These are phyloP conservation scores for Arthrobotrys musiformis DNA, from an alignment of 2,329 filamentous ascomycete species.

Conservation along the genomic window DNA sequence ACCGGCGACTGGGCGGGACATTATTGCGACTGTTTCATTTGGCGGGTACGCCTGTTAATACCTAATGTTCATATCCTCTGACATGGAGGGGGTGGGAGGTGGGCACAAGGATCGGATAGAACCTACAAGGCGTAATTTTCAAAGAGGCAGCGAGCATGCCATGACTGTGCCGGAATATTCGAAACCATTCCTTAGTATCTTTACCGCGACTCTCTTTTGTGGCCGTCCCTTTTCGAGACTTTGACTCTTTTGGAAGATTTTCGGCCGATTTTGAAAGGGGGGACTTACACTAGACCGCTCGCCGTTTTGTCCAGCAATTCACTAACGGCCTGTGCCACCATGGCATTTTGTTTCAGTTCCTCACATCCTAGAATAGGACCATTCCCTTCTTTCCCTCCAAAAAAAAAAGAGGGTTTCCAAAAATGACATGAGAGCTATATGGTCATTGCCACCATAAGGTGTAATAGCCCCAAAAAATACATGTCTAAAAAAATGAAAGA, in stretches of 20 bases:
- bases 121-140: slow-evolving; percentile 88
- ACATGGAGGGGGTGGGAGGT: too few species aligned
- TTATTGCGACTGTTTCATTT: slow-evolving; percentile 81
- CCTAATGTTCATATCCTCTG: too few species aligned
- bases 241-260: neutral
- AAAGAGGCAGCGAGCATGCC: slow-evolving; percentile 90
- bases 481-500: neutral
- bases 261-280: neutral
- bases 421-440: neutral
- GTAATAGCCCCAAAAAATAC: too few species aligned
- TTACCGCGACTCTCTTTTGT: slow-evolving; percentile 1
- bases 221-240: too few species aligned
- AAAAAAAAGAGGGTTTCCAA: too few species aligned
- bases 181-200: slow-evolving; percentile 57
- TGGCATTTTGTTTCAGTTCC: slow-evolving; percentile 11
- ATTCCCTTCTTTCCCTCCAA: too few species aligned
- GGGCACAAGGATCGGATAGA: too few species aligned
- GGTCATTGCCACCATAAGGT: too few species aligned
- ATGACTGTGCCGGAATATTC: slow-evolving; percentile 68
- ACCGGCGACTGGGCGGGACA: slow-evolving; percentile 93
- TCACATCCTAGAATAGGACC: slow-evolving; percentile 8
- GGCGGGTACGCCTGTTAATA: neutral
- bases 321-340: slow-evolving; percentile 73
- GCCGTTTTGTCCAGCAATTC: slow-evolving; percentile 85
- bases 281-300: slow-evolving; percentile 78